Evolutionary conservation across 2,329 filamentous ascomycete species (phyloP), one percentile per base, ranked within the genome.

Genomic region (Cercospora brassicicola): DNA sequence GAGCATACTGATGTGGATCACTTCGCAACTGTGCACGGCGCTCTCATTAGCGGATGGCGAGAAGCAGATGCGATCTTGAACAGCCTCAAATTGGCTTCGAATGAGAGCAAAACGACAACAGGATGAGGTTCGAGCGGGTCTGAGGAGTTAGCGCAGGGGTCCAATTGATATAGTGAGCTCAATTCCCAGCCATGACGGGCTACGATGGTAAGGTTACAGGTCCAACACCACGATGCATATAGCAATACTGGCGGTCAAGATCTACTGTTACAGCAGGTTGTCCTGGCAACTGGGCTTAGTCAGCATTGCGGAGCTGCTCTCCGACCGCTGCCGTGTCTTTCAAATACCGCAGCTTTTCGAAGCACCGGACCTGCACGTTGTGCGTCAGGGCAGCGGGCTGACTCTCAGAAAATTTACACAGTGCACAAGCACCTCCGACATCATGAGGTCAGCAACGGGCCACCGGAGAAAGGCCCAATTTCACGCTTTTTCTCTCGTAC

Each of bases 11-110:
- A 70, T 62, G 55, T 67, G 7, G 69, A 73, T 61, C 73, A 75
- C 57, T 75, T 75, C 48, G 73, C 73, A n/a, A 75, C 72, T 26
- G 73, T 71, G 39, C 73, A 75, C 68, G 73, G 73, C 5, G 73
- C 73, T n/a, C 64, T 75, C 20, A 51, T 75, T 13, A 73, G 71
- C 30, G 73, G 73, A 30, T 71, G 73, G 71, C 61, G 73, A n/a
- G 73, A 75, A 55, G 73, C 73, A 3, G 69, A 74, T 68, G 68
- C 18, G 2, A 72, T 74, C 45, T 48, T 18, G 45, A 48, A 10
- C 18, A 48, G 20, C 18, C 6, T 74, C 33, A 64, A 64, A 57
- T 20, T 42, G 36, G 61, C 39, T 30, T 36, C 15, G n/a, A 59
- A 36, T 23, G 20, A 28, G 18, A 53, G 20, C 53, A 48, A 18